Conservation (phyloP, 164 flowering plant genomes). For the Cinnamomum chago region DNA sequence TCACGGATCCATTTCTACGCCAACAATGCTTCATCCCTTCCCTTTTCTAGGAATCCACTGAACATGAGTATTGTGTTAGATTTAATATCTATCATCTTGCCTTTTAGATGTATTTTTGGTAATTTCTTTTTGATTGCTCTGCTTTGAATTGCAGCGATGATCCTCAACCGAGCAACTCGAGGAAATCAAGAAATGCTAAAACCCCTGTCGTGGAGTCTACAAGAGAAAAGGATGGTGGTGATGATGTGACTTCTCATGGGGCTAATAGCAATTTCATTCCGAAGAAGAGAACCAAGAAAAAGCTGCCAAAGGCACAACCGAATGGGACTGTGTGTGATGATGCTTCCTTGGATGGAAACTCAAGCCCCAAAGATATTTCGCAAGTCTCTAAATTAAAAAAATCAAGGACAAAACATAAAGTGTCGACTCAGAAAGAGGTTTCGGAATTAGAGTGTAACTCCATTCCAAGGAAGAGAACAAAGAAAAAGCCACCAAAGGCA, state of each 20-base stretch:
- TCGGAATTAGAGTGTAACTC: not conserved
- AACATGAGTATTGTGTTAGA: not conserved
- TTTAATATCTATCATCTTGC: too few relatives aligned
- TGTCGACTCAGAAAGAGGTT: not conserved
- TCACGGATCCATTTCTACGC: too few relatives aligned
- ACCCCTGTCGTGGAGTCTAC: slow-evolving; percentile 3
- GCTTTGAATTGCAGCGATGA: slow-evolving; percentile 19
- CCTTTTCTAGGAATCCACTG: not conserved
- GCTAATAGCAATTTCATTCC: slow-evolving; percentile 4
- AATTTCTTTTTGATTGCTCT: not conserved
- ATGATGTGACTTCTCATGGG: slow-evolving; percentile 6
- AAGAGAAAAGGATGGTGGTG: slow-evolving; percentile 6
- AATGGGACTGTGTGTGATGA: not conserved
- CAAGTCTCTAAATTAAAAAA: slow-evolving; percentile 1
- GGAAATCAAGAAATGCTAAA: slow-evolving; percentile 11
- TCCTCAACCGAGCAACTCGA: slow-evolving; percentile 15
- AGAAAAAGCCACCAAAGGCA: slow-evolving; percentile 2
- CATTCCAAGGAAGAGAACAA: slow-evolving; percentile 5
- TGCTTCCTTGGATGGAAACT: not conserved
- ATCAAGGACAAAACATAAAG: slow-evolving; percentile 5
- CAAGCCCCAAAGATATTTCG: not conserved
- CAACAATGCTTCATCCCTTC: not conserved
- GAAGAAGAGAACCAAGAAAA: slow-evolving; percentile 8
- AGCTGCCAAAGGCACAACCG: not conserved
- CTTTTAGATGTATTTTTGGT: not conserved